Conservation (phyloP, 164 flowering plant genomes). For the Berberis thunbergii region DNA sequence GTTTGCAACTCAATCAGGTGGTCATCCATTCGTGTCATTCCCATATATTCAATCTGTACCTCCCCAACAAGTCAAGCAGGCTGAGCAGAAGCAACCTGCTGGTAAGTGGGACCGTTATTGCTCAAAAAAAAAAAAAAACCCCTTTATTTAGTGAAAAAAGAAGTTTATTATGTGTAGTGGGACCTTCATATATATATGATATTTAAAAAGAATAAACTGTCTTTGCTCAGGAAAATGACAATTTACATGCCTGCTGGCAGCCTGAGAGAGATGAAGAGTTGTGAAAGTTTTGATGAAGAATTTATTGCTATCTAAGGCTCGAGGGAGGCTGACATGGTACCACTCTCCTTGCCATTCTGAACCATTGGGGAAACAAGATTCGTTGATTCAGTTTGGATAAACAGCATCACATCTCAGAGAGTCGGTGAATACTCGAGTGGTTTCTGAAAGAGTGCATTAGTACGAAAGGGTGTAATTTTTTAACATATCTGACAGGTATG, state of each 20-base stretch:
- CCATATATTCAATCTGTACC: constrained; percentile 55
- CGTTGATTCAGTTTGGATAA: background rate
- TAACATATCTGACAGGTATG: too few species aligned
- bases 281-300: background rate
- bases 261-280: constrained; percentile 34
- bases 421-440: too few species aligned
- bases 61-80: constrained; percentile 54
- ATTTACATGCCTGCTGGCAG: constrained; percentile 43
- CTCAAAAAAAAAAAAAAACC: background rate
- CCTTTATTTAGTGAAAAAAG: background rate
- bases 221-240: constrained; percentile 41
- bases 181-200: constrained; percentile 10
- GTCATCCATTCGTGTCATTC: constrained; percentile 38
- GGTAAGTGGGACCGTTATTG: constrained; percentile 41
- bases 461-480: too few species aligned
- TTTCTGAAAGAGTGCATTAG: too few species aligned
- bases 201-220: background rate
- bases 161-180: background rate
- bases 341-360: background rate
- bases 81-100: constrained; percentile 77
- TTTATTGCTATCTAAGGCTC: background rate
- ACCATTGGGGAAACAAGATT: background rate
- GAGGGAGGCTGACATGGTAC: background rate
- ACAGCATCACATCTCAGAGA: too few species aligned
- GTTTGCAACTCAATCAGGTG: constrained; percentile 35